A percentile compares a stretch with the other conserved stretches of the same genome.
phyloP scores from a whole-genome alignment of 2,329 filamentous ascomycete species.

The Neurospora sp. region DNA sequence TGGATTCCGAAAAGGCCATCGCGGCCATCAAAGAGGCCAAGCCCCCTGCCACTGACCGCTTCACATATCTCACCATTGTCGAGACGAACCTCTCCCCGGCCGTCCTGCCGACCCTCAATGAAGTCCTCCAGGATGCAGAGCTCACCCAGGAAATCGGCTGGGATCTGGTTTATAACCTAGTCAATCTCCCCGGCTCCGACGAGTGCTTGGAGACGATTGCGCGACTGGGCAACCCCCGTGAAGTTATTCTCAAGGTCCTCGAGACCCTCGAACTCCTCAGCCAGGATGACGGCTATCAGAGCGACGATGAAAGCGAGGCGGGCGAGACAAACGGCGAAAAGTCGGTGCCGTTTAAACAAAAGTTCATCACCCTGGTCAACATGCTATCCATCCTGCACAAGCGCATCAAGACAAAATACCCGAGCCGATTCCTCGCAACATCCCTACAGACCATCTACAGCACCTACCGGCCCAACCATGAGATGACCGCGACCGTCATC shows the following conservation, averaged over 20 bases:
- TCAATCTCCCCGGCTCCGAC: slow-evolving; percentile 58
- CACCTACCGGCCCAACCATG: slow-evolving; percentile 54
- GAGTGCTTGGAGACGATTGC: slow-evolving; percentile 65
- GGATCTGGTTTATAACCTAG: slow-evolving; percentile 69
- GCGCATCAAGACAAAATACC: slow-evolving; percentile 66
- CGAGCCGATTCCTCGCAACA: slow-evolving; percentile 67
- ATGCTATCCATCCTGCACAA: slow-evolving; percentile 65
- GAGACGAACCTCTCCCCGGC: slow-evolving; percentile 61
- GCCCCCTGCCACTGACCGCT: slow-evolving; percentile 49
- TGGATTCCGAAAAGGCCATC: slow-evolving; percentile 29
- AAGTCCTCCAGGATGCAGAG: slow-evolving; percentile 49
- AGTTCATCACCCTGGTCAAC: slow-evolving; percentile 60
- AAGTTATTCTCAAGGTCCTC: slow-evolving; percentile 72
- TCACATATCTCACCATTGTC: slow-evolving; percentile 71
- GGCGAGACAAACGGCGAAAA: slow-evolving; percentile 18
- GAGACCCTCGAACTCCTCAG: slow-evolving; percentile 56
- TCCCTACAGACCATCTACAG: slow-evolving; percentile 63
- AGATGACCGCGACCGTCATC: slow-evolving; percentile 60
- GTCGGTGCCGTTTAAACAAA: slow-evolving; percentile 20
- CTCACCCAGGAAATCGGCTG: slow-evolving; percentile 71
- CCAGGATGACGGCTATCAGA: slow-evolving; percentile 33
- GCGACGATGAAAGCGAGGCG: slow-evolving; percentile 18
- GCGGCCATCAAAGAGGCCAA: slow-evolving; percentile 37
- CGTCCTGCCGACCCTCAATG: slow-evolving; percentile 56
- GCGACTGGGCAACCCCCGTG: slow-evolving; percentile 66